Evolutionary conservation across 2,329 filamentous ascomycete genomes (phyloP), one percentile per base, ranked within the genome.

Genomic region (Fusarium liriodendri): DNA sequence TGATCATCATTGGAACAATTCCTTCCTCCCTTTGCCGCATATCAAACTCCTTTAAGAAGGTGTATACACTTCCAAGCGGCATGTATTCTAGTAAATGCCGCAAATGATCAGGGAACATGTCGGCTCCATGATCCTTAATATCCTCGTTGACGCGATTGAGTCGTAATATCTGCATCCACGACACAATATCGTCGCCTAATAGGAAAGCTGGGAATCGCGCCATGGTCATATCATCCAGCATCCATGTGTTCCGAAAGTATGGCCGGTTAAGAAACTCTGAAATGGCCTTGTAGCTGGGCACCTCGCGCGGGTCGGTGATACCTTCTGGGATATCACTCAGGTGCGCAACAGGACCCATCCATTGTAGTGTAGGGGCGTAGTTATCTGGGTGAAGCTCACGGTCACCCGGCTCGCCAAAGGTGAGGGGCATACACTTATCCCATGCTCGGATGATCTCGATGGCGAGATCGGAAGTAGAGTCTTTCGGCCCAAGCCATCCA

Each of bases 101-200:
- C 1, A 76, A 25, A 58, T 76, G 70, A 2, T 70, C 70, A 0
- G 75, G 75, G 22, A 76, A 76, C 75, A 77, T 76, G 7, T 67
- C 68, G 0, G 75, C 75, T 0, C 75, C 75, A 14, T 76, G 75
- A 16, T 76, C 75, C 6, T 75, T 72, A 38, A 76, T 76, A 2
- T 76, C 75, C 16, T 76, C 75, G 11, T 76, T 76, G 33, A 76
- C 75, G 11, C 75, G 75, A 42, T 76, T 76, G n/a, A 76, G 57
- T 5, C 75, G 70, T 3, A 76, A 50, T 27, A 76, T 71, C 64
- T 76, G 75, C 75, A 76, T 76, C 75, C 75, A 76, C 22, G 72
- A 74, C n/a, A 76, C 74, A 9, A 76, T 76, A 0, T 74, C 75
- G 20, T 76, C 75, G 6, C 66, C 75, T 7, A 76, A 60, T 66